Evolutionary conservation across 2,329 filamentous ascomycete species (phyloP), one percentile per base, ranked within the genome.

Genomic region (Colletotrichum endophyticum): DNA sequence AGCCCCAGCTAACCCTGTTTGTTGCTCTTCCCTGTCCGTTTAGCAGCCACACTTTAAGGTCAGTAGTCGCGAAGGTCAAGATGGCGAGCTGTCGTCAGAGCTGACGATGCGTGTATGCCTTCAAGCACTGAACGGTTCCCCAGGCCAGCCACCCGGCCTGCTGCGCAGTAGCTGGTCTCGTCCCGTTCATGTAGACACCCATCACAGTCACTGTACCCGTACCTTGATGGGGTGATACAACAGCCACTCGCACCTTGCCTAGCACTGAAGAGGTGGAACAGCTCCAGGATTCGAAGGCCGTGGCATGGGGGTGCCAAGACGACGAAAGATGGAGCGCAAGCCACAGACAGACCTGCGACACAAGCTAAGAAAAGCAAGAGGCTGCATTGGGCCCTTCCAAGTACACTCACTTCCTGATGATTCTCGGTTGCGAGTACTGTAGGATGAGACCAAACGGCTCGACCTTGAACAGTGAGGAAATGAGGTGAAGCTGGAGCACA

Each of bases 61-160:
- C 73, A 69, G n/a, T 22, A 59, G 64, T 64, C 39, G 39, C 59
- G 62, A 32, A 59, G 28, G 19, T 27, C 57, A 34, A 73, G 64
- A 64, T 73, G 32, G 25, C 70, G 57, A 66, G 59, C 59, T 73
- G 73, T 68, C 70, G 70, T 74, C 70, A 76, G 66, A 76, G 74
- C 74, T 56, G 70, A 73, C 73, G 73, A 72, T 70, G 57, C 34
- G 27, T 63, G 13, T n/a, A 44, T 57, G 28, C 16, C 39, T 36
- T 56, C 12, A 16, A 25, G 32, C 27, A 25, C 6, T 32, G 69
- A 57, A 44, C 32, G 9, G 44, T 19, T 44, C 32, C 25, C 12
- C 9, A 16, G 34, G 27, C 57, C 22, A 34, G 27, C 59, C 32
- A 59, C 16, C 32, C 32, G 49, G 32, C n/a, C 49, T 30, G 27